Conservation (phyloP, 2,329 filamentous ascomycete species). For the Falciphora oryzae region DNA sequence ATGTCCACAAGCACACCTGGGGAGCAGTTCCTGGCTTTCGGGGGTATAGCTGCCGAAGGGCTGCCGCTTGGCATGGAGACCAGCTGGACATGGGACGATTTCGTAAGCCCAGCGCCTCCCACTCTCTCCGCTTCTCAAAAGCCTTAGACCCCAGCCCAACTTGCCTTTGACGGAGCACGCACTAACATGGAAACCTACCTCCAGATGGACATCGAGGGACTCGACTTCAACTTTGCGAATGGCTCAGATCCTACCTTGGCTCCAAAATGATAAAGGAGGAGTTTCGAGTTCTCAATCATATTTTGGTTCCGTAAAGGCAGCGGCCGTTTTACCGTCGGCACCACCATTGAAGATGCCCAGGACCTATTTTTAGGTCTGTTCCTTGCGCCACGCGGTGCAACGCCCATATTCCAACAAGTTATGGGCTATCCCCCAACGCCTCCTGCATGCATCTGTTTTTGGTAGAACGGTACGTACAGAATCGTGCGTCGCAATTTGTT, state of each 20-base stretch:
- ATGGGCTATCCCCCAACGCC: too few species aligned
- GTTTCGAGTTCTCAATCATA: too few species aligned
- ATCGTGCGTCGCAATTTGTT: neutral
- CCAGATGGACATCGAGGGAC: neutral
- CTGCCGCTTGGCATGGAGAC: conserved; percentile 2
- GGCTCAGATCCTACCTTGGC: neutral
- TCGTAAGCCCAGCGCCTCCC: neutral
- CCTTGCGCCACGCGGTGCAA: neutral
- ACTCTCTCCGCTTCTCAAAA: too few species aligned
- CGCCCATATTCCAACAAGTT: neutral
- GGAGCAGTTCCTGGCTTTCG: conserved; percentile 7
- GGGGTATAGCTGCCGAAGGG: neutral
- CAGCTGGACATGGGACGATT: conserved; percentile 1
- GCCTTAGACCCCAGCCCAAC: neutral
- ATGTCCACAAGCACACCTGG: neutral
- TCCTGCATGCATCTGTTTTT: neutral
- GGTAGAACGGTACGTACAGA: too few species aligned
- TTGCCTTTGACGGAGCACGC: too few species aligned
- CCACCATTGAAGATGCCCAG: neutral
- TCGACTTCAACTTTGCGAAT: neutral
- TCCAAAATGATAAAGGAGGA: neutral
- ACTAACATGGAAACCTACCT: neutral
- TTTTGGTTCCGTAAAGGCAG: neutral
- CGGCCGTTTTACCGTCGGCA: neutral
- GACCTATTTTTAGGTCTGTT: neutral